Percentiles rank a stretch among this genome's conserved stretches.
Evolutionary conservation across 768 basidiomycete genomes (phyloP).

Genomic region (Tricholoma sp.): DNA sequence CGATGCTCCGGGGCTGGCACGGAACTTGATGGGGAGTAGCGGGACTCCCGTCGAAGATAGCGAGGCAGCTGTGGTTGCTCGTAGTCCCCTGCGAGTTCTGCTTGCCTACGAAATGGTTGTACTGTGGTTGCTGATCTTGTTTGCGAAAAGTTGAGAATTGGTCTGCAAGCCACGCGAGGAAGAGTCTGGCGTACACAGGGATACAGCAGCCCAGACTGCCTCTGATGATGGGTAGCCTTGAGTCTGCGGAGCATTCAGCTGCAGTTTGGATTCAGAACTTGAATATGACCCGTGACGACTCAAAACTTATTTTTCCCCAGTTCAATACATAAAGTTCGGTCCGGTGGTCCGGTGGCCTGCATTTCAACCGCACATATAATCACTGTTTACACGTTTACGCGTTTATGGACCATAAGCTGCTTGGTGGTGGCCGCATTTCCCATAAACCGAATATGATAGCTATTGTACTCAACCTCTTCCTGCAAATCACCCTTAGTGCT

Average conservation of each 20-base stretch:
- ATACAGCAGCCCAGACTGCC: constrained; percentile 1
- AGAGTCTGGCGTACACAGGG: neutral
- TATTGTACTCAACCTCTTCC: no score
- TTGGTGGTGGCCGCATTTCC: no score
- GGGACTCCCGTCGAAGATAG: constrained; percentile 23
- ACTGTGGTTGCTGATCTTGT: neutral
- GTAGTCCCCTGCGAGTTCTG: neutral
- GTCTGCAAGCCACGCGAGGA: neutral
- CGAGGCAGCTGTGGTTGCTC: constrained; percentile 18
- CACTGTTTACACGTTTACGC: no score
- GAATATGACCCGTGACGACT: no score
- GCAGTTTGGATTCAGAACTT: constrained; percentile 29
- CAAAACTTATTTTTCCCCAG: no score
- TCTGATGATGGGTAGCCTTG: constrained; percentile 1
- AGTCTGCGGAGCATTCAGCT: constrained; percentile 4
- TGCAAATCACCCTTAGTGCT: no score
- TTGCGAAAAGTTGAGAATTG: constrained; percentile 1
- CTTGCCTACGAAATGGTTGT: neutral
- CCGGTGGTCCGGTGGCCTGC: neutral
- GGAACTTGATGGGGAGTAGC: constrained; percentile 3
- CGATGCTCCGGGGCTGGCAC: constrained; percentile 2
- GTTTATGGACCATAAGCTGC: no score
- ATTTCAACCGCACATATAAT: no score
- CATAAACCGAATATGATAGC: no score
- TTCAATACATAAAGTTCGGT: constrained; percentile 32